Evolutionary conservation across 2,329 filamentous ascomycete genomes (phyloP).

Genomic region (Aspergillus cejpii): DNA sequence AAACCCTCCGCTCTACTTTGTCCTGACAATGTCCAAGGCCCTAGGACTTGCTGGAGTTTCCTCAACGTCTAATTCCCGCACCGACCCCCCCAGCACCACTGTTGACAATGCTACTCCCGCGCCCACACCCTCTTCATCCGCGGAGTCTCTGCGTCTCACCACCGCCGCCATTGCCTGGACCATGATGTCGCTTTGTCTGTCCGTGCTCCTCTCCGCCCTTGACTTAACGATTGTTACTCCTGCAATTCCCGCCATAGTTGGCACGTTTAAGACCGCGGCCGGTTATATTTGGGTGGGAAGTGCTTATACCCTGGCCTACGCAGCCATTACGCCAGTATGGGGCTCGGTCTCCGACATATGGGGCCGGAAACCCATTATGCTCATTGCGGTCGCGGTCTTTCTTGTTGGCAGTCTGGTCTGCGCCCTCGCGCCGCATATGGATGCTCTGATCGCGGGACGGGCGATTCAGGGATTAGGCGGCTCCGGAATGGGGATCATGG

Average conservation of each 20-base stretch:
- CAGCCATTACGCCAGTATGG: conserved; percentile 31
- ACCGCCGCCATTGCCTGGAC: conserved; percentile 2
- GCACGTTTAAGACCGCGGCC: conserved; percentile 45
- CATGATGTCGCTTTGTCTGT: conserved; percentile 14
- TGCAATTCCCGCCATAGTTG: conserved; percentile 50
- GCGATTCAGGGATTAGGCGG: conserved; percentile 40
- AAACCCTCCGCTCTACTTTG: background rate
- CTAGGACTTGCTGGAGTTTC: background rate
- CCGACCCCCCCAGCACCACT: background rate
- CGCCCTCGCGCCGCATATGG: conserved; percentile 42
- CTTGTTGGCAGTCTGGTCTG: conserved; percentile 48
- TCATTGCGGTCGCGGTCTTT: conserved; percentile 47
- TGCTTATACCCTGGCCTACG: conserved; percentile 46
- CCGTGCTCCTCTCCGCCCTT: conserved; percentile 11
- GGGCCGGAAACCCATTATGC: conserved; percentile 50
- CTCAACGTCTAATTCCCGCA: background rate
- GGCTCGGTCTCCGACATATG: conserved; percentile 50
- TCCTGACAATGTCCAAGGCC: background rate
- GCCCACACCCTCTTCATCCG: background rate
- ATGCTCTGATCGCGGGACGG: conserved; percentile 43
- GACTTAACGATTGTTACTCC: conserved; percentile 50
- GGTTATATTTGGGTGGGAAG: conserved; percentile 52
- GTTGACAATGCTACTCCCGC: background rate
- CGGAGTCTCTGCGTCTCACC: background rate
- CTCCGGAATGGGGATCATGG: conserved; percentile 40